Evolutionary conservation across 139 green algal genomes (phyloP).

Genomic region (Volvox reticuliferus): DNA sequence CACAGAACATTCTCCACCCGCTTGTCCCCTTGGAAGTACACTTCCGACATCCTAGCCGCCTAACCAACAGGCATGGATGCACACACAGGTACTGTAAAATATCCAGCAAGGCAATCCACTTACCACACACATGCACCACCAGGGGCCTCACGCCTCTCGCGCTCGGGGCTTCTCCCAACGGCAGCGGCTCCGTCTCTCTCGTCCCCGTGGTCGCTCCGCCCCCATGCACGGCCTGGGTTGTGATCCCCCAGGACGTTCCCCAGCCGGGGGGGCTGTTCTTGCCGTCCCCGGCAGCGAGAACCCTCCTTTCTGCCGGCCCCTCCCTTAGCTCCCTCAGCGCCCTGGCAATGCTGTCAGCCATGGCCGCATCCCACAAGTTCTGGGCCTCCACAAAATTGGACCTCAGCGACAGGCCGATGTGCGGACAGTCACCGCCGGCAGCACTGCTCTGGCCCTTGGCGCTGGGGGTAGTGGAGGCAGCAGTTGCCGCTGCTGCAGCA

Average conservation of each 20-base stretch:
- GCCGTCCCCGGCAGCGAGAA: too few relatives aligned
- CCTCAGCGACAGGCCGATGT: conserved; percentile 59
- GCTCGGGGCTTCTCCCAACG: not conserved
- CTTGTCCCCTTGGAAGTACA: not conserved
- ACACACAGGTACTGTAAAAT: too few relatives aligned
- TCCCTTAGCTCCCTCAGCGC: conserved; percentile 1
- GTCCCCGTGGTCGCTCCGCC: not conserved
- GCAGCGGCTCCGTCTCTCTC: not conserved
- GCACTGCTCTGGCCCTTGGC: not conserved
- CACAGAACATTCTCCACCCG: not conserved
- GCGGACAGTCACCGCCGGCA: conserved; percentile 49
- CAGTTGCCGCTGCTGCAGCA: too few relatives aligned
- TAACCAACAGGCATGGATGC: too few relatives aligned
- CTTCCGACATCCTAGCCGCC: not conserved
- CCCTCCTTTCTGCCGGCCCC: not conserved
- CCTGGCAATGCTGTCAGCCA: conserved; percentile 59
- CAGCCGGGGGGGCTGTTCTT: too few relatives aligned
- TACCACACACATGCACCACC: conserved; percentile 62
- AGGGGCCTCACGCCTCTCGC: not conserved
- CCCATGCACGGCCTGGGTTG: too few relatives aligned
- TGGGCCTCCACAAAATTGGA: conserved; percentile 70
- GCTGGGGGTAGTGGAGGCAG: not conserved
- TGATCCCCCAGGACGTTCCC: too few relatives aligned
- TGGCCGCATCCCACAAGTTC: conserved; percentile 66
- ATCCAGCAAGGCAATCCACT: not conserved